Evolutionary conservation across 129 eudicot genomes (phyloP), one percentile per base, ranked within the genome.

Genomic region (Heracleum sosnowskyi): DNA sequence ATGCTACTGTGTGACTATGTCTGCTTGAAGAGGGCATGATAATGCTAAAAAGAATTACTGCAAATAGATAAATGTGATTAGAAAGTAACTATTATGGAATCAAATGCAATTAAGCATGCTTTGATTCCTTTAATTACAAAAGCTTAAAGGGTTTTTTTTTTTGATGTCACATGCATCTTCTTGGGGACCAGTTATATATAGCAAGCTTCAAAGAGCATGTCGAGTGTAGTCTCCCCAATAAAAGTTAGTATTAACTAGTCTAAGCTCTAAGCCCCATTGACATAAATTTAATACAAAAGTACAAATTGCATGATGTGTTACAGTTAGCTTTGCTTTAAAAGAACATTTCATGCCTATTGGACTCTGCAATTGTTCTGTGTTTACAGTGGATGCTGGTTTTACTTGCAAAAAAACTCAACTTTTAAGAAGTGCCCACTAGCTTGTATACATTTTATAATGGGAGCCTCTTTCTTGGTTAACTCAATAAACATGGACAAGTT

Each of bases 51-150:
- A 83, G 73, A 79, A 63, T 63, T 28, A 63, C 29, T 26, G 37
- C 11, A 37, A 63, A 29, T 26, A 26, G 70, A 28, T 63, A 63
- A 63, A 10, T 11, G 36, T n/a, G 70, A 8, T 63, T 63, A 63
- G 73, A 76, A 63, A 81, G 84, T 85, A 83, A 85, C 79, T 81
- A 83, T 76, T 55, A 78, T 55, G 80, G 78, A 53, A 79, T 88
- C 89, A 85, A 88, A 87, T 87, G 86, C 79, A 77, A 76, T 69
- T 77, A 41, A 83, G 88, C 91, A 85, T 83, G 91, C 89, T 81
- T 88, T 83, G 87, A 76, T 88, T 81, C 89, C 86, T 79, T 87
- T 79, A 73, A 70, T 29, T 69, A 81, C 79, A 87, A 79, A 76
- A 76, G 82, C 79, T 35, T n/a, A 82, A 73, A 74, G 73, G 37